Evolutionary conservation across 805 yeast species (phyloP), one percentile per base, ranked within the genome.

Genomic region (Myxozyma melibiosi): DNA sequence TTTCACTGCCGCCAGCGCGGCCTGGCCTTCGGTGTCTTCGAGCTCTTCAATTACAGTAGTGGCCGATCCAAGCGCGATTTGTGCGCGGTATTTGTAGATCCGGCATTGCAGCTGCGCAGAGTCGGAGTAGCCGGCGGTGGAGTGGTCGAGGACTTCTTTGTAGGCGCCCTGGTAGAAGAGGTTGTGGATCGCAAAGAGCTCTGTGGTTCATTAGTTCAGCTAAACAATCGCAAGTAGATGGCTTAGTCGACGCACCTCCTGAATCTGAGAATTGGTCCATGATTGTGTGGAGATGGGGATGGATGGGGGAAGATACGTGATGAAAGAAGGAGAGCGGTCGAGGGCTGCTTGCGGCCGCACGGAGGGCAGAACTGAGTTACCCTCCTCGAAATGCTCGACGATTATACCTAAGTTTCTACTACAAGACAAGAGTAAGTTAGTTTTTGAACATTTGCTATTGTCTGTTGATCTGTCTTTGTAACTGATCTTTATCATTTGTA

Each of bases 131-230:
- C 61, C 61, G 2, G 66, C 47, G 7, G 67, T 53, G 18, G 72
- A 68, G 9, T 68, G 57, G 33, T 48, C 61, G 13, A 71, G 30
- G 5, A 75, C 78, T 28, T 70, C 66, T 40, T 59, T 54, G 61
- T 68, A 73, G 48, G 74, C 74, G 37, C 78, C 78, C 24, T 74
- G 68, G 62, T 74, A 75, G 63, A 73, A 75, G 24, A 76, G 74
- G 61, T 68, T 71, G 61, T 74, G 74, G 45, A 74, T 65, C 41
- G 67, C 61, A 54, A 70, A 67, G 28, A 74, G 65, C 48, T 70
- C 74, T 60, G 31, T 3, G 5, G 13, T 31, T 16, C 13, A 39
- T 49, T 13, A 39, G 13, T 6, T 44, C 20, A 43, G 44, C 13
- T 24, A 11, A 35, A n/a, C 18, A 13, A 8, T 11, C 22, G 9